Conservation (phyloP, 2,329 filamentous ascomycete genomes). For the Pyrenochaeta sp. region DNA sequence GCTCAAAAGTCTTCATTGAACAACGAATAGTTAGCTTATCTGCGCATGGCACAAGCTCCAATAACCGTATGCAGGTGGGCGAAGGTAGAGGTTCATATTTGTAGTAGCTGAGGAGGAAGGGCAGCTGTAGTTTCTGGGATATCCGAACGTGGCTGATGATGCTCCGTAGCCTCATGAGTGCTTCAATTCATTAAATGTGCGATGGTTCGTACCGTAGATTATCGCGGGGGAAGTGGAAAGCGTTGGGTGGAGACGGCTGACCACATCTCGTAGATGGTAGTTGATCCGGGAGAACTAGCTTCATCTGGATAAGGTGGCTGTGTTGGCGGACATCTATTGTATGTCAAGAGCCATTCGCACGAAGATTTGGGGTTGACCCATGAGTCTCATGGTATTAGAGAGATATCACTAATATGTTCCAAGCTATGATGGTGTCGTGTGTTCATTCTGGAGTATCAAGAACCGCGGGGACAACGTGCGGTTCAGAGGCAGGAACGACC, state of each 20-base stretch:
- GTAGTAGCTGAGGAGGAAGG: slow-evolving; percentile 25
- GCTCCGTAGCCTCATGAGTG: slow-evolving; percentile 28
- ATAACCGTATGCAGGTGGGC: slow-evolving; percentile 29
- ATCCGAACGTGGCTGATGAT: slow-evolving; percentile 23
- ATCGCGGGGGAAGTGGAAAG: not conserved
- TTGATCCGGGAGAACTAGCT: slow-evolving; percentile 2
- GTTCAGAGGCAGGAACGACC: not conserved
- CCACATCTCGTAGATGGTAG: not conserved
- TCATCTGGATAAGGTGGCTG: not conserved
- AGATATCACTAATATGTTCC: no score
- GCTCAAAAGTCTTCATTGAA: slow-evolving; percentile 26
- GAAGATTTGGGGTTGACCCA: not conserved
- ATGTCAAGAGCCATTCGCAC: not conserved
- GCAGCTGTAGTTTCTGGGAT: slow-evolving; percentile 22
- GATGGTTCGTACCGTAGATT: not conserved
- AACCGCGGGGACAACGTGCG: no score
- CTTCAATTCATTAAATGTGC: not conserved
- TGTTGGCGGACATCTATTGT: not conserved
- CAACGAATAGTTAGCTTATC: slow-evolving; percentile 19
- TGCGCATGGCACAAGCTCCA: slow-evolving; percentile 25
- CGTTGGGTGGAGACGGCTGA: not conserved
- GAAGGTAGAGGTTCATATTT: slow-evolving; percentile 29
- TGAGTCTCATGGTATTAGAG: not conserved
- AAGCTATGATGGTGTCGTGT: no score
- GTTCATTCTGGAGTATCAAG: no score